Evolutionary conservation across 73 alveolate genomes (phyloP), one percentile per base, ranked within the genome.

Genomic region (Breviolum minutum): DNA sequence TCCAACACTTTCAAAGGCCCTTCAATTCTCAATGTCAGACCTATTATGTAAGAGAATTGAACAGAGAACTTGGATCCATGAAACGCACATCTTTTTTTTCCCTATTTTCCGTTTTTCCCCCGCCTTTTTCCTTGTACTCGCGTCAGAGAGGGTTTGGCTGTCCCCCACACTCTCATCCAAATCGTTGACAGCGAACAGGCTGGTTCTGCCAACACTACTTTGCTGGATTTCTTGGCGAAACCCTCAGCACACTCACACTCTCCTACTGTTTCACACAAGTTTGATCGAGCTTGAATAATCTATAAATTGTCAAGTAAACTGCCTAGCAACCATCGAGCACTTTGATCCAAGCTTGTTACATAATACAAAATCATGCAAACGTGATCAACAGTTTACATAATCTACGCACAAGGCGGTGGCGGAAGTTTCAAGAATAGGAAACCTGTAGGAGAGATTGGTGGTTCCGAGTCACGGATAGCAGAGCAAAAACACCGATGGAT

Each of bases 151-250:
- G 83, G 20, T 73, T 40, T 40, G 54, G 54, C 3, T 40, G 54
- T 40, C 54, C 5, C 54, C 0, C 54, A 3, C 54, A 40, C 54
- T 40, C 5, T 40, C 5, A 40, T 3, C 54, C 54, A 40, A 40
- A 40, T 3, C 3, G 54, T 40, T 40, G 54, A 40, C 54, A 40
- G 0, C 54, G 54, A 63, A 12, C 19, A 80, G 89, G 89, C 74
- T 20, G 26, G 74, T 83, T 83, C 92, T 26, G 30, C 85, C n/a
- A 29, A 48, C 70, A 29, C 85, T 60, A 88, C 95, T 3, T 48
- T 88, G 70, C 86, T 88, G 48, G 95, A 88, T 60, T 88, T 88
- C 70, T 69, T 88, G 71, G 95, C 30, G 79, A 29, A 8, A 26
- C 76, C 9, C 93, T 84, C 61, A 60, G 74, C 69, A 69, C 27